These are phyloP conservation scores for Trametes cubensis DNA, from an alignment of 768 basidiomycete species.

Conservation along the genomic window DNA sequence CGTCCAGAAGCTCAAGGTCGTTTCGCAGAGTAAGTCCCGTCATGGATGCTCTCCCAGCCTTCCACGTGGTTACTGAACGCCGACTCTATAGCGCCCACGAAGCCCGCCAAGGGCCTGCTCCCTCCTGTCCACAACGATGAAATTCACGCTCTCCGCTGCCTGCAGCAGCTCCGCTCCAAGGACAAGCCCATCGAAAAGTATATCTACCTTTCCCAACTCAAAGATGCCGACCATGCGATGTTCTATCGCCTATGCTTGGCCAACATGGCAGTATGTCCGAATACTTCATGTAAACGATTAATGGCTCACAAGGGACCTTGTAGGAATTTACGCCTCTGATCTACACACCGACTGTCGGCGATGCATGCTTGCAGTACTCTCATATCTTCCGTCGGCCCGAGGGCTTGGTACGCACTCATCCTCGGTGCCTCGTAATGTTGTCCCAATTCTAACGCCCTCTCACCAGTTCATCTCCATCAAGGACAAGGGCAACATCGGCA, in stretches of 20 bases:
- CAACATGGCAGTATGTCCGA: conserved; percentile 60
- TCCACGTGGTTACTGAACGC: conserved; percentile 20
- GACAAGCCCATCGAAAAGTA: conserved; percentile 79
- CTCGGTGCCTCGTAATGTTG: not conserved
- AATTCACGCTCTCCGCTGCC: conserved; percentile 59
- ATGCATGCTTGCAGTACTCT: conserved; percentile 84
- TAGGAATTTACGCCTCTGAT: conserved; percentile 75
- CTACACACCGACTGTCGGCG: conserved; percentile 92
- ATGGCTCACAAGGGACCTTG: not conserved
- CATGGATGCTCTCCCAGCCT: not conserved
- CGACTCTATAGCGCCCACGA: conserved; percentile 26
- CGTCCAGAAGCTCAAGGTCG: conserved; percentile 68
- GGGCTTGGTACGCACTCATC: conserved; percentile 54
- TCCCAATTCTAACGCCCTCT: not conserved
- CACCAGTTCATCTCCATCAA: conserved; percentile 79
- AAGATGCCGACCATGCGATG: conserved; percentile 68
- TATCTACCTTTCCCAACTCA: conserved; percentile 78
- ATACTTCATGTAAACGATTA: no score
- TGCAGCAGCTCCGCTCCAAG: conserved; percentile 76
- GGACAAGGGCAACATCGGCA: conserved; percentile 79
- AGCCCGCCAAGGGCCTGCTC: conserved; percentile 47
- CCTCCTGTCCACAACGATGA: conserved; percentile 59
- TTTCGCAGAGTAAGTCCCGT: conserved; percentile 51
- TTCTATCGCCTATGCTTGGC: conserved; percentile 79
- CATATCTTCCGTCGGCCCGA: conserved; percentile 77